Base-by-base conservation (phyloP, 2,329 filamentous ascomycete species). In the Penicillium sp. region DNA sequence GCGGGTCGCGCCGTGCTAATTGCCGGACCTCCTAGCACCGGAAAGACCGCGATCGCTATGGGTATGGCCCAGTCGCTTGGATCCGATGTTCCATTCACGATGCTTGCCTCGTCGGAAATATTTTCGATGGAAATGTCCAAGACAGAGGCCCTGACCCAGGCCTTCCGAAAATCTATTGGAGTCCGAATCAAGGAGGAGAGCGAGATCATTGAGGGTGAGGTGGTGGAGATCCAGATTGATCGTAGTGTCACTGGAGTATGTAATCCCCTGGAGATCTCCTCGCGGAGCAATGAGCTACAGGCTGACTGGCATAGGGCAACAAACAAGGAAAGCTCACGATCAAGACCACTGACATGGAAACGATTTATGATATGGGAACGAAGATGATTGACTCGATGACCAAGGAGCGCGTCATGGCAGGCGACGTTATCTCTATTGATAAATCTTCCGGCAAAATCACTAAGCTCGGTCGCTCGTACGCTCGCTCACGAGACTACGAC, bases 301-400 rank as follows among this genome's bases (percentile, higher is more conserved):
- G 23, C 59, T 69, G 45, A 67, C 48, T 26, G 16, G 8, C 47
- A 21, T 45, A 84, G 82, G 91, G 90, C 64, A 95, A 94, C 69
- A 99, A 97, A 82, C 93, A 97, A 81, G 94, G 94, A 69, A 99
- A 99, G 78, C 87, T 99, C 61, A 99, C 94, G 18, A 96, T 99
- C 80, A 99, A 99, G 80, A 99, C 94, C 10, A 97, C 93, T 54
- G 94, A 99, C 75, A 99, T 99, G 94, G 94, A 99, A 77, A 96
- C 94, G 11, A 90, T 99, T 63, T 99, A 97, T 79, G 94, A 99
- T 70, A 97, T 99, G 92, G 94, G 94, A 62, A 93, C 90, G 64
- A 97, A 97, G 79, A 97, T 99, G 94, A 99, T 99, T 64, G 94
- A 99, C 72, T 92, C 92, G 62, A 97, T 99, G 92, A 97, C 92